Base-by-base conservation (phyloP, 1,139 yeast genomes). In the Blastobotrys elegans region DNA sequence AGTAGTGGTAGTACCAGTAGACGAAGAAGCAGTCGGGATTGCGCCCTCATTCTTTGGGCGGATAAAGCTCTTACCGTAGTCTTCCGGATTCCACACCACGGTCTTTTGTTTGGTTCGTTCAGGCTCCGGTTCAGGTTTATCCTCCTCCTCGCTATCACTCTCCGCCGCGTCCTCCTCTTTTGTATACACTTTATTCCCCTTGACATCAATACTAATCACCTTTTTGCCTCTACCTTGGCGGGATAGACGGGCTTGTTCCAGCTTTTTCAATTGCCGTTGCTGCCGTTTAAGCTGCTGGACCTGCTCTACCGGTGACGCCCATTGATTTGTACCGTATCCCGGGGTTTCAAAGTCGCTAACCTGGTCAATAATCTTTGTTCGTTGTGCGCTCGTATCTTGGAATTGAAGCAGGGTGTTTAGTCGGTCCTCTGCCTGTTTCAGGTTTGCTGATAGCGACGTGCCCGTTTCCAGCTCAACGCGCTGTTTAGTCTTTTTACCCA, bases 301-400 rank as follows among this genome's bases (percentile, higher is more conserved):
- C 56, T 94, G 78, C 60, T 94, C 97, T 44, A 83, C 75, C 2
- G 97, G 92, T 4, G 87, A 79, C 0, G 95, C 82, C 98, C 98
- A 94, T 56, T 80, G 73, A 56, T 74, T 80, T 1, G 77, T 69
- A 41, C 77, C 76, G 3, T 69, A 59, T 0, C 70, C 68, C 0
- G 76, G 69, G 4, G 74, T 64, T 44, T 84, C 94, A 62, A 82
- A 92, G 63, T 94, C 98, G 5, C 96, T 80, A 0, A 95, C 97
- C 60, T 88, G 84, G 61, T 94, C 99, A 38, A 94, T 90, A 54
- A 94, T 89, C 58, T 79, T 81, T 0, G 97, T 92, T 62, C 98
- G 74, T 62, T 88, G 94, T 1, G 90, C 89, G 4, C 95, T 86
- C 8, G 92, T 80, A 2, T 79, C 88, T 63, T 94, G 98, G 64